Base-by-base conservation (phyloP, 2,329 filamentous ascomycete species). In the Chrysosporium keratinophilum region DNA sequence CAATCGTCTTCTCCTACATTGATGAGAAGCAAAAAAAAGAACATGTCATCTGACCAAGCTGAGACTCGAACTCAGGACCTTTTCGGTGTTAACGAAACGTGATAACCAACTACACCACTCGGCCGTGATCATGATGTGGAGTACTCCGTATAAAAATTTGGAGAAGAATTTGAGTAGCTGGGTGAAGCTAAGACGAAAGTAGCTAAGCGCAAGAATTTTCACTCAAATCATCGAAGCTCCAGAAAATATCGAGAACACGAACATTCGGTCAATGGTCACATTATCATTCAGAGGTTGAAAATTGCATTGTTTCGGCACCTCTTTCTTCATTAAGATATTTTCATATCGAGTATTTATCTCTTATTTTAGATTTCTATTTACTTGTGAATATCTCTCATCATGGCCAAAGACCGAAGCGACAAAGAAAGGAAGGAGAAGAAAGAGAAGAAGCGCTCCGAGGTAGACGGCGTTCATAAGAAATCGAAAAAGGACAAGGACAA, bases 391-490 rank as follows among this genome's bases (percentile, higher is more conserved):
- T 5, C 20, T 15, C 7, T 60, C 62, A 71, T 53, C 58, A 74
- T 74, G 71, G 71, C 65, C 51, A 74, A 74, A 63, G 71, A 74
- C 59, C 70, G 67, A 63, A 62, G 65, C 58, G 70, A 73, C 41
- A 64, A 64, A 56, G 62, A 67, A 34, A 56, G 62, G 65, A 67
- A 71, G 63, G 69, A 74, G 59, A 73, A 74, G 67, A 74, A 74
- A 66, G 64, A 66, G 44, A 62, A 61, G 49, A 63, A 63, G 55
- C 70, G 71, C 55, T 65, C 70, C 55, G 71, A 74, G 60, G 70
- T 70, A 60, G 69, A 74, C 60, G 72, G 72, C 51, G 67, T 74
- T 46, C 64, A 67, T 64, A 74, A 74, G 64, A 75, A 74, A 63
- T 69, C 73, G 43, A 71, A 72, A 65, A 72, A 72, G 59, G 69